A percentile compares a stretch with the other conserved stretches of the same genome.
These are phyloP conservation scores for Barnettozyma sp. DNA, from an alignment of 805 yeast genomes.

Conservation along the genomic window DNA sequence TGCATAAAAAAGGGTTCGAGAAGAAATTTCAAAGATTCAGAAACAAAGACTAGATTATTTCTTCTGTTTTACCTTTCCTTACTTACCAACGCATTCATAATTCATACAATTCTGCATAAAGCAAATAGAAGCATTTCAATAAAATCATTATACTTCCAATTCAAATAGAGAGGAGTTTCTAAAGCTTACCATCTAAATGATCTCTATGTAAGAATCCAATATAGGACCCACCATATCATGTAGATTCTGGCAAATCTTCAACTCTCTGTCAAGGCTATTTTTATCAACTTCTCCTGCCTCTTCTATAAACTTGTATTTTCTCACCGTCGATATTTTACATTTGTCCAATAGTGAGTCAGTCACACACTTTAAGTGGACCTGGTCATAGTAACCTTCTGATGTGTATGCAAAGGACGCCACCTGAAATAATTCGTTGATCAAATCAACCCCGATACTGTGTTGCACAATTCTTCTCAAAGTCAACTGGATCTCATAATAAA, in stretches of 20 bases:
- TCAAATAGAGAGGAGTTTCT: too few relatives aligned
- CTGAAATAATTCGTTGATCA: conserved; percentile 26
- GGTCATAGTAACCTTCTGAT: conserved; percentile 19
- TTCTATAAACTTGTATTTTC: conserved; percentile 8
- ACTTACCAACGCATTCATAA: too few relatives aligned
- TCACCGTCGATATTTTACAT: conserved; percentile 10
- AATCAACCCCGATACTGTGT: conserved; percentile 16
- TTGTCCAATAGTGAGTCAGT: conserved; percentile 11
- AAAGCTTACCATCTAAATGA: too few relatives aligned
- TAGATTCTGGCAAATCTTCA: conserved; percentile 3
- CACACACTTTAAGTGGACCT: not conserved
- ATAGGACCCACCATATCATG: too few relatives aligned
- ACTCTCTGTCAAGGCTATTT: not conserved
- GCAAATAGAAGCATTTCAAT: too few relatives aligned
- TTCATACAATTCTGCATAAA: too few relatives aligned
- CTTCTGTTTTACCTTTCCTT: too few relatives aligned
- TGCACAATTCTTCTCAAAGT: conserved; percentile 25
- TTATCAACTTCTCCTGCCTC: not conserved
- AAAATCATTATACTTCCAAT: too few relatives aligned
- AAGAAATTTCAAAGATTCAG: conserved; percentile 22
- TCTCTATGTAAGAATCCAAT: too few relatives aligned
- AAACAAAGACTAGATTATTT: conserved; percentile 2
- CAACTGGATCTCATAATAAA: conserved; percentile 26
- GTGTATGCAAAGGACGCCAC: conserved; percentile 28
- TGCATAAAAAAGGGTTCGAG: conserved; percentile 58